phyloP scores from a whole-genome alignment of 345 rosid genomes.

The Dipteronia dyeriana region DNA sequence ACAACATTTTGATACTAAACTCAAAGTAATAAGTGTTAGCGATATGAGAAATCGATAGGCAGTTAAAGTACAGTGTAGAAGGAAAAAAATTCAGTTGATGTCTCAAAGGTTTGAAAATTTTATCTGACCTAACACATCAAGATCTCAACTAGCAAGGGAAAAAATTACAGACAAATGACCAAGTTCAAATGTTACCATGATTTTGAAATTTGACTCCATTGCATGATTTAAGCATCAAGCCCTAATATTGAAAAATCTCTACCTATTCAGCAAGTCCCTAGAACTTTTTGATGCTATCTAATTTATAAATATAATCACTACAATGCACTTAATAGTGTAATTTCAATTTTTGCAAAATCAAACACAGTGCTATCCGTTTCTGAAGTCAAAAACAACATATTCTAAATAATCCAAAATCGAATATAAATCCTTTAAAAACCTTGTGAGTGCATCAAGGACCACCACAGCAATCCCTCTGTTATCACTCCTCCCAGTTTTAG shows the following conservation, averaged over 20 bases:
- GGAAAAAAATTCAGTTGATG: background rate
- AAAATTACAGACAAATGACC: background rate
- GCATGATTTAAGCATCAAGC: background rate
- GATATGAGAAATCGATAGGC: background rate
- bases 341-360: background rate
- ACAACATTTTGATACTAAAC: background rate
- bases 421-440: conserved; percentile 28
- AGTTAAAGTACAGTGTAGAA: background rate
- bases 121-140: background rate
- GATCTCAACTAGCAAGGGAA: background rate
- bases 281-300: background rate
- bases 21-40: background rate
- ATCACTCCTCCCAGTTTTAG: conserved; percentile 67
- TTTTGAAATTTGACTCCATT: background rate
- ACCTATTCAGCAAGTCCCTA: too few species aligned
- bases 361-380: background rate
- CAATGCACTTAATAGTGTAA: background rate
- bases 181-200: background rate
- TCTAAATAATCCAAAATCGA: too few species aligned
- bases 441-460: conserved; percentile 81
- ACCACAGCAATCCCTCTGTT: conserved; percentile 81
- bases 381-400: too few species aligned
- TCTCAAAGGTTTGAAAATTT: too few species aligned
- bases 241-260: too few species aligned
- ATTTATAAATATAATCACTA: background rate